phyloP scores from a whole-genome alignment of 2,329 filamentous ascomycete species.

The Talaromyces sp. region DNA sequence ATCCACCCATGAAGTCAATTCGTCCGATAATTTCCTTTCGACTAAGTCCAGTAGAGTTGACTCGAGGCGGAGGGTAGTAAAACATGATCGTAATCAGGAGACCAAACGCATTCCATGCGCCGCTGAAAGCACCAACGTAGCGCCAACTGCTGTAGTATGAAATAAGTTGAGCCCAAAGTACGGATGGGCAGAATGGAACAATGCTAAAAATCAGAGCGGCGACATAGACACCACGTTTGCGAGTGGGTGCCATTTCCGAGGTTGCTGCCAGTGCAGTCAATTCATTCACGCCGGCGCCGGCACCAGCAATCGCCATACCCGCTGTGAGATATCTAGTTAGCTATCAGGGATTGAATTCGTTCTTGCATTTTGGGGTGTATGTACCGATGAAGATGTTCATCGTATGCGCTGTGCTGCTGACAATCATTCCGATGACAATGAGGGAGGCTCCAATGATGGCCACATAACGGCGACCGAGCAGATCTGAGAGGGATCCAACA shows the following conservation, averaged over 20 bases:
- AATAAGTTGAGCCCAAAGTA: slow-evolving; percentile 63
- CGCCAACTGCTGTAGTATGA: slow-evolving; percentile 49
- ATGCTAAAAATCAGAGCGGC: slow-evolving; percentile 64
- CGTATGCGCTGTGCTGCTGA: slow-evolving; percentile 58
- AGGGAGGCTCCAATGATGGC: slow-evolving; percentile 58
- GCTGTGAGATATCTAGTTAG: slow-evolving; percentile 32
- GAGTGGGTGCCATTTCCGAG: slow-evolving; percentile 67
- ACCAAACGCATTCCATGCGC: slow-evolving; percentile 47
- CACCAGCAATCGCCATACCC: slow-evolving; percentile 62
- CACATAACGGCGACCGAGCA: slow-evolving; percentile 64
- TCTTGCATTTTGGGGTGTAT: slow-evolving; percentile 30
- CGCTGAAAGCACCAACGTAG: slow-evolving; percentile 47
- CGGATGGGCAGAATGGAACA: slow-evolving; percentile 64
- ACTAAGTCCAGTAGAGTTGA: slow-evolving; percentile 44
- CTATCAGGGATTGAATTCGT: neutral
- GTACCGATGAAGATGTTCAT: slow-evolving; percentile 66
- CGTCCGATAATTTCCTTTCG: slow-evolving; percentile 45
- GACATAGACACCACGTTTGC: slow-evolving; percentile 66
- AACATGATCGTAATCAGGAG: slow-evolving; percentile 47
- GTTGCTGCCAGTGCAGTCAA: slow-evolving; percentile 69
- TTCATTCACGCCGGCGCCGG: slow-evolving; percentile 69
- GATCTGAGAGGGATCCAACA: slow-evolving; percentile 67
- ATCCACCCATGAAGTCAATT: slow-evolving; percentile 55
- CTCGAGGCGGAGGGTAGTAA: slow-evolving; percentile 50
- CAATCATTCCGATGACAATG: slow-evolving; percentile 62